Base-by-base conservation (phyloP, 139 green algal genomes). In the Chlorella ohadii region DNA sequence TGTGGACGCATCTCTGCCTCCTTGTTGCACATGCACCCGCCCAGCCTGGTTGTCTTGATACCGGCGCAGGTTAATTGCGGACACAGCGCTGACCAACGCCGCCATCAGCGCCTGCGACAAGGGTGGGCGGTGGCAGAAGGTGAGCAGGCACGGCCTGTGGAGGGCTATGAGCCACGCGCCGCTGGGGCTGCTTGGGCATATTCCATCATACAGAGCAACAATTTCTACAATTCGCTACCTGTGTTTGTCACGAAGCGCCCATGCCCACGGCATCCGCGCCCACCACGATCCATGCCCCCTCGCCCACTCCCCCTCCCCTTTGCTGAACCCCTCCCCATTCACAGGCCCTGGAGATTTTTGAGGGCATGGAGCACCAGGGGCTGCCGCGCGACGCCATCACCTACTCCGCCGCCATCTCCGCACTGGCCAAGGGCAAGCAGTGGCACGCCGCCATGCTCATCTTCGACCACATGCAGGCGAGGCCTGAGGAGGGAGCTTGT, bases 11-110 rank as follows among this genome's bases (percentile, higher is more conserved):
- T n/a, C n/a, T n/a, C n/a, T n/a, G n/a, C n/a, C n/a, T n/a, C n/a
- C n/a, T n/a, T n/a, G n/a, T n/a, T n/a, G n/a, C n/a, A n/a, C n/a
- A n/a, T n/a, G n/a, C n/a, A n/a, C 51, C 51, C 22, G 12, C 51
- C 15, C 51, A 59, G 11, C 51, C 22, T 20, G 12, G 44, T 13
- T 59, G 25, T 33, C 7, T 9, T 75, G 36, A 33, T 16, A 75
- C 68, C 20, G 22, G 2, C 28, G 23, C 76, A 82, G 76, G 20
- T 86, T 98, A 56, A 61, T 72, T 6, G 84, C 94, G 0, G 95
- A 98, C 90, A 98, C 95, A 28, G 95, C 95, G 41, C 94, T 98
- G 87, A 96, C 93, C 72, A 98, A 98, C 70, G 88, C 95, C 11
- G 95, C 95, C 71, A 98, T 98, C 84, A 92, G 82, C n/a, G 91